These are phyloP conservation scores for Bolboschoenus planiculmis DNA, from an alignment of 176 grass and related monocot species.

Conservation along the genomic window DNA sequence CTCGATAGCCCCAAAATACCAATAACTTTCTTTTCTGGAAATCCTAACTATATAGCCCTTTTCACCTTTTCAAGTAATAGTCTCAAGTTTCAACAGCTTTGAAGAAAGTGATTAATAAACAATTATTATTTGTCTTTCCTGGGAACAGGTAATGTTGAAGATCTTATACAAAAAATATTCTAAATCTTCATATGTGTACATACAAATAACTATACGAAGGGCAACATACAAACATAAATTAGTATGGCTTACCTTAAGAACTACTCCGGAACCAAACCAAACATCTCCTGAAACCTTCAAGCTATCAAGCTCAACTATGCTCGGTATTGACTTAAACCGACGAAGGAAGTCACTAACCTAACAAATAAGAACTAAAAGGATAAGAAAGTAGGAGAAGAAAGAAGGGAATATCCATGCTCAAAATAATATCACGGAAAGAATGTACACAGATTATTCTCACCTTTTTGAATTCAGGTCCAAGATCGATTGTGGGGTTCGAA, in stretches of 20 bases:
- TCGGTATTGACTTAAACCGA: conserved; percentile 89
- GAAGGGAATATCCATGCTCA: background rate
- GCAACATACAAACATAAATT: background rate
- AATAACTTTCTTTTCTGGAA: background rate
- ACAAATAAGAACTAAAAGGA: conserved; percentile 5
- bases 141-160: background rate
- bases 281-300: conserved; percentile 94
- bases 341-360: conserved; percentile 68
- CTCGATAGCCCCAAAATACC: background rate
- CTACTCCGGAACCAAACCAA: conserved; percentile 58
- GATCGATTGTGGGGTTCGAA: conserved; percentile 73
- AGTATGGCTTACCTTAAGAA: conserved; percentile 58
- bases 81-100: background rate
- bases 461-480: conserved; percentile 96
- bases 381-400: background rate
- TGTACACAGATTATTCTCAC: conserved; percentile 16
- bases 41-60: background rate
- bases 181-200: conserved; percentile 6
- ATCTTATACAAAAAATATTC: background rate
- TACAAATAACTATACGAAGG: conserved; percentile 10
- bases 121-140: background rate
- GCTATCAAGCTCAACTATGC: conserved; percentile 84
- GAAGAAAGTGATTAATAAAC: background rate
- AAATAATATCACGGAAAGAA: background rate
- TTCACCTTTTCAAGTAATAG: background rate